Conservation (phyloP, 352 stramenopile genomes). For the Pythium vanterpoolii region DNA sequence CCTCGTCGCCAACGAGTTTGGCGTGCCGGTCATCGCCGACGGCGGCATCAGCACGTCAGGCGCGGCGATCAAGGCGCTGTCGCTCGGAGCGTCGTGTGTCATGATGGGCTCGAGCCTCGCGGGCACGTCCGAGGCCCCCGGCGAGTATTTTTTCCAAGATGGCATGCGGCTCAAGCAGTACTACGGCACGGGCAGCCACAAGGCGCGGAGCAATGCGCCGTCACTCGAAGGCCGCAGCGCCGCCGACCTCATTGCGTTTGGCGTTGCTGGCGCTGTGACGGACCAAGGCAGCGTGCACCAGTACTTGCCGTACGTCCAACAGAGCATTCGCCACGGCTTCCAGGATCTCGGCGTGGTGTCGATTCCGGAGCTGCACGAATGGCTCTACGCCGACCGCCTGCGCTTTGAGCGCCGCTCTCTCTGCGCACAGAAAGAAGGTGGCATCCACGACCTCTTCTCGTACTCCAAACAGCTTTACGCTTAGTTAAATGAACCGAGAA, state of each 20-base stretch:
- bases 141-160: slow-evolving; percentile 99
- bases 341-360: slow-evolving; percentile 94
- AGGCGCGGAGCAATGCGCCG: slow-evolving; percentile 82
- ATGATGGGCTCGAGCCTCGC: slow-evolving; percentile 99
- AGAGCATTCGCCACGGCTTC: slow-evolving; percentile 96
- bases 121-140: slow-evolving; percentile 96
- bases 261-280: slow-evolving; percentile 96
- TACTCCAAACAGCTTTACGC: slow-evolving; percentile 90
- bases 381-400: slow-evolving; percentile 68
- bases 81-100: slow-evolving; percentile 94
- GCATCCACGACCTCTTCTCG: slow-evolving; percentile 96
- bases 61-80: slow-evolving; percentile 97
- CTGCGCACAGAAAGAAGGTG: slow-evolving; percentile 96
- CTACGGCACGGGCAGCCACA: slow-evolving; percentile 96
- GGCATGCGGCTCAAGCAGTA: slow-evolving; percentile 99
- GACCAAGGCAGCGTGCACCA: slow-evolving; percentile 97
- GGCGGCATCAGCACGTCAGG: slow-evolving; percentile 96
- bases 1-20: slow-evolving; percentile 90
- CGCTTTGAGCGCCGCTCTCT: slow-evolving; percentile 96
- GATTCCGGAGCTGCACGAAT: slow-evolving; percentile 80
- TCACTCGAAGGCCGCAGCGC: slow-evolving; percentile 30
- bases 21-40: slow-evolving; percentile 97
- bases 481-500: slow-evolving; percentile 11
- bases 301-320: slow-evolving; percentile 98
- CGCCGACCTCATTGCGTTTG: slow-evolving; percentile 95